Evolutionary conservation across 1,284 basidiomycete species (phyloP).

Genomic region (Marasmius fiardii): DNA sequence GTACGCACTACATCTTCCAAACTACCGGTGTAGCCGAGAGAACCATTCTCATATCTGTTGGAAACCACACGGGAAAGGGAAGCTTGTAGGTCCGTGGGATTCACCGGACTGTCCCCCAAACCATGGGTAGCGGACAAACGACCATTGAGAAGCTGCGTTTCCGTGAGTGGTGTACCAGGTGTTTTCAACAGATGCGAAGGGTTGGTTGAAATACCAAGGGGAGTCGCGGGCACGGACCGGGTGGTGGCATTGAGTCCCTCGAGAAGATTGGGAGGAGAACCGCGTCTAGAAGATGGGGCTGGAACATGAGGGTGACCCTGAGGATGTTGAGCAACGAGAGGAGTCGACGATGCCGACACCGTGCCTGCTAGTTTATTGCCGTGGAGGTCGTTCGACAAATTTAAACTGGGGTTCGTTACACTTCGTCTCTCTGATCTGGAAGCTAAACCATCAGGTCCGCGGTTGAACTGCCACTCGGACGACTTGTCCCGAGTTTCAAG

Average conservation of each 20-base stretch:
- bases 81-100: conserved; percentile 57
- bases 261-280: conserved; percentile 61
- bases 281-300: conserved; percentile 57
- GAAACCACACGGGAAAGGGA: conserved; percentile 65
- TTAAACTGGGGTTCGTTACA: conserved; percentile 71
- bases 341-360: conserved; percentile 58
- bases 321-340: conserved; percentile 60
- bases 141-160: conserved; percentile 54
- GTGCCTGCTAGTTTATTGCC: conserved; percentile 40
- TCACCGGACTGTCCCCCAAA: conserved; percentile 44
- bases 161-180: conserved; percentile 67
- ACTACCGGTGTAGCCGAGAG: conserved; percentile 48
- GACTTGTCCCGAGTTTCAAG: conserved; percentile 67
- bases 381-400: conserved; percentile 50
- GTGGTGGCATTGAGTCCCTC: conserved; percentile 60
- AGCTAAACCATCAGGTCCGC: conserved; percentile 52
- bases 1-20: conserved; percentile 48
- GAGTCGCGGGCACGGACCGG: conserved; percentile 76
- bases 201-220: conserved; percentile 51
- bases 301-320: conserved; percentile 46
- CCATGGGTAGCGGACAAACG: conserved; percentile 53
- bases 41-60: conserved; percentile 53
- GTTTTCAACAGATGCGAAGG: conserved; percentile 57
- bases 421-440: conserved; percentile 59
- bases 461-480: conserved; percentile 90